Evolutionary conservation across 371 early-diverging fungal species (phyloP).

Genomic region (Mucor irregularis): DNA sequence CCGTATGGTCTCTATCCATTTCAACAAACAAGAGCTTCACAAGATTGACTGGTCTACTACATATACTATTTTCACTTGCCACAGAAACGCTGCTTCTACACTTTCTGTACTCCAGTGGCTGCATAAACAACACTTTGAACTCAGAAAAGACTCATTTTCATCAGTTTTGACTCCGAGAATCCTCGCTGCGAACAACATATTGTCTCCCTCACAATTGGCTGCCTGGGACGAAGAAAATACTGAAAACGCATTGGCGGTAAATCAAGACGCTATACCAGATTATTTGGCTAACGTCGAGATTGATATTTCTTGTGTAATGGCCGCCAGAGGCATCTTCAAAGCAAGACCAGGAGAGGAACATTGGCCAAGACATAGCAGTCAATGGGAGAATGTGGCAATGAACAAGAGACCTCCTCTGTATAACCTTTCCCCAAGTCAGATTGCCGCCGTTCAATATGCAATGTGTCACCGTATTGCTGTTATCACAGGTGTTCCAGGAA

Average conservation of each 20-base stretch:
- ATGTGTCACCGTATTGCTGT: slow-evolving; percentile 37
- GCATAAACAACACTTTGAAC: background rate
- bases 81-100: slow-evolving; percentile 21
- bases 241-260: background rate
- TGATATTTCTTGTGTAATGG: slow-evolving; percentile 34
- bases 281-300: slow-evolving; percentile 27
- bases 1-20: slow-evolving; percentile 22
- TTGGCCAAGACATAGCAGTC: slow-evolving; percentile 26
- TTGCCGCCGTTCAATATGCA: slow-evolving; percentile 32
- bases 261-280: slow-evolving; percentile 22
- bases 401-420: slow-evolving; percentile 24
- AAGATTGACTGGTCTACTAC: slow-evolving; percentile 13
- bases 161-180: slow-evolving; percentile 13
- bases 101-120: slow-evolving; percentile 32
- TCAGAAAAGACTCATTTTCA: slow-evolving; percentile 13
- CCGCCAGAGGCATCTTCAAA: background rate
- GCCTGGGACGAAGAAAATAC: slow-evolving; percentile 2
- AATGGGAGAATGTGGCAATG: slow-evolving; percentile 2
- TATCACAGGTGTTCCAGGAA: slow-evolving; percentile 40
- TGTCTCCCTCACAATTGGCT: background rate
- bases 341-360: slow-evolving; percentile 10
- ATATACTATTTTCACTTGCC: slow-evolving; percentile 23
- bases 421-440: slow-evolving; percentile 34
- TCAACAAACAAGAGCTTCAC: slow-evolving; percentile 5
- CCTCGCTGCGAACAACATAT: slow-evolving; percentile 5